phyloP scores from a whole-genome alignment of 1,284 basidiomycete genomes.

The Apiotrichum domesticum region DNA sequence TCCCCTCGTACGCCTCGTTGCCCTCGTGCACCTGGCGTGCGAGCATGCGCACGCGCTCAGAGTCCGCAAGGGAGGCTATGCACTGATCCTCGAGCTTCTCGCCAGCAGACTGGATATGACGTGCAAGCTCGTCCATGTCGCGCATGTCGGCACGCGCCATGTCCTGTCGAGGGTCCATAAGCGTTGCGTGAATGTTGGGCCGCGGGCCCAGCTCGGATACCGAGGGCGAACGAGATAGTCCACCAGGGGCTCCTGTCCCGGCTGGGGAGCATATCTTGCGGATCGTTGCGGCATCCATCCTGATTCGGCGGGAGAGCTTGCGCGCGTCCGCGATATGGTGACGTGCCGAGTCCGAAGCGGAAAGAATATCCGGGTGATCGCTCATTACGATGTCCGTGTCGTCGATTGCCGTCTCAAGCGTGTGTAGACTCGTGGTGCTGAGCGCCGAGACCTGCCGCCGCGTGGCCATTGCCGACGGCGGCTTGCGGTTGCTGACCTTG shows the following conservation, averaged over 20 bases:
- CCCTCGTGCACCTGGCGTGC: slow-evolving; percentile 4
- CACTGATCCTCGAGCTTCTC: slow-evolving; percentile 34
- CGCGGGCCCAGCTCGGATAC: neutral
- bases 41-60: slow-evolving; percentile 20
- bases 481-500: neutral
- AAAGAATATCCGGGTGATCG: slow-evolving; percentile 11
- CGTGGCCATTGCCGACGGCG: neutral
- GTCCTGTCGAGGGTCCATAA: slow-evolving; percentile 1
- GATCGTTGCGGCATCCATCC: slow-evolving; percentile 4
- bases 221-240: slow-evolving; percentile 45
- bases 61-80: slow-evolving; percentile 22
- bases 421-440: neutral
- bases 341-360: slow-evolving; percentile 8
- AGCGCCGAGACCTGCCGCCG: slow-evolving; percentile 4
- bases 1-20: slow-evolving; percentile 51
- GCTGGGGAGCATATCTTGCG: slow-evolving; percentile 1
- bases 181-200: slow-evolving; percentile 7
- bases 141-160: neutral
- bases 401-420: slow-evolving; percentile 6
- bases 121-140: slow-evolving; percentile 25
- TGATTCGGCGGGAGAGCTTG: slow-evolving; percentile 8
- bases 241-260: neutral
- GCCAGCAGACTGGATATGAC: slow-evolving; percentile 21
- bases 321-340: slow-evolving; percentile 10
- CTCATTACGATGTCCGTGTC: slow-evolving; percentile 15